These are phyloP conservation scores for Cladobotryum mycophilum DNA, from an alignment of 2,329 filamentous ascomycete species.

Conservation along the genomic window DNA sequence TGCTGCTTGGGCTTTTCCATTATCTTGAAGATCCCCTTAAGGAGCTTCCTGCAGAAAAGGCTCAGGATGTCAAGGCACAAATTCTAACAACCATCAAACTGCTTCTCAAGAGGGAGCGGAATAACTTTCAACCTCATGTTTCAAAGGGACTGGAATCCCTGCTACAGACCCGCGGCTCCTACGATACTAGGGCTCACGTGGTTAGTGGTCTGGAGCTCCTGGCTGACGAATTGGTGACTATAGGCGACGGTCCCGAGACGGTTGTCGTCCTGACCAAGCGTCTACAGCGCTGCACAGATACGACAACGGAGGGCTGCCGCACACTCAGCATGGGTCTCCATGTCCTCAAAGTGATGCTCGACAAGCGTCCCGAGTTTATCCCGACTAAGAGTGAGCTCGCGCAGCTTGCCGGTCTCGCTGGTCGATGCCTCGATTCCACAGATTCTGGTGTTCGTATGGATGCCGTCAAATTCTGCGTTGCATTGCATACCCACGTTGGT, in stretches of 20 bases:
- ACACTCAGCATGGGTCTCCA: slow-evolving; percentile 58
- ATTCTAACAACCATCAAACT: slow-evolving; percentile 68
- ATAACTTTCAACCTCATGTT: slow-evolving; percentile 61
- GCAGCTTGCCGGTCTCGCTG: slow-evolving; percentile 44
- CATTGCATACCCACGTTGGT: slow-evolving; percentile 58
- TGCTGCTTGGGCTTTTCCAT: slow-evolving; percentile 62
- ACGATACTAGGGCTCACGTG: slow-evolving; percentile 65
- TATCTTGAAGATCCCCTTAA: slow-evolving; percentile 60
- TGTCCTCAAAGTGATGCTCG: slow-evolving; percentile 54
- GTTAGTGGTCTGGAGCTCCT: slow-evolving; percentile 68
- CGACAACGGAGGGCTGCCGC: slow-evolving; percentile 40
- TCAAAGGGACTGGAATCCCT: slow-evolving; percentile 61
- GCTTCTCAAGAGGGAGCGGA: slow-evolving; percentile 61
- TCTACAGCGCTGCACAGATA: slow-evolving; percentile 37
- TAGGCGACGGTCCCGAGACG: slow-evolving; percentile 59
- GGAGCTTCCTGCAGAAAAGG: slow-evolving; percentile 55
- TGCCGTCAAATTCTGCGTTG: slow-evolving; percentile 72
- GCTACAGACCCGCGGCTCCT: slow-evolving; percentile 56
- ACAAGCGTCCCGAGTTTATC: slow-evolving; percentile 40
- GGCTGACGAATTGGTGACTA: slow-evolving; percentile 62
- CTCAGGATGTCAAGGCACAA: slow-evolving; percentile 67
- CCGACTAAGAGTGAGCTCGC: slow-evolving; percentile 47
- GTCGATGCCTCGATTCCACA: slow-evolving; percentile 52
- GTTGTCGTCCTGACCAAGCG: slow-evolving; percentile 46
- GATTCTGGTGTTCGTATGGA: slow-evolving; percentile 64